Conservation (phyloP, 2,329 filamentous ascomycete genomes). For the Cercospora nicotianae region DNA sequence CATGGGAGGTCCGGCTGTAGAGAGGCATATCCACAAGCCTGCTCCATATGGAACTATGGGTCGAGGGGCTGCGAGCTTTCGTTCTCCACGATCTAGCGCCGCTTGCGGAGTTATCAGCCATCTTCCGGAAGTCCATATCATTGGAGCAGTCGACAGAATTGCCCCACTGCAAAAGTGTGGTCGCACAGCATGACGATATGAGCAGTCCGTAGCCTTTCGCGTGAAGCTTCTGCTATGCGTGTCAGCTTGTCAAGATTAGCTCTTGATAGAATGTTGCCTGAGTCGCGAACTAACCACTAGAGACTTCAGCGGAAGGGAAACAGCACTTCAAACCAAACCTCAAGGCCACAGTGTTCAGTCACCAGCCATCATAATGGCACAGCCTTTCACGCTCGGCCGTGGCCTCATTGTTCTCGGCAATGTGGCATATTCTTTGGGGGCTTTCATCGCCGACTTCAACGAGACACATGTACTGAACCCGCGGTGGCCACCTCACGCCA, state of each 20-base stretch:
- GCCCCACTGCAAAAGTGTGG: neutral
- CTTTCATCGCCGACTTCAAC: slow-evolving; percentile 38
- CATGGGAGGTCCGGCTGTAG: too few species aligned
- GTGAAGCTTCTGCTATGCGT: neutral
- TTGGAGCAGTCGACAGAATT: neutral
- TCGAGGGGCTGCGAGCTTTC: neutral
- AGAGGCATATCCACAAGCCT: too few species aligned
- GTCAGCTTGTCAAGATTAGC: neutral
- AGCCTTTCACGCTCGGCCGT: slow-evolving; percentile 32
- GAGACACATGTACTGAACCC: slow-evolving; percentile 53
- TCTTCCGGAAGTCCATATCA: neutral
- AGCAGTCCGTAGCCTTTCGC: neutral
- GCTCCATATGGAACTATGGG: neutral
- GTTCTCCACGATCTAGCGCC: neutral
- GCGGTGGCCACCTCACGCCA: slow-evolving; percentile 52
- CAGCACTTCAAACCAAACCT: neutral
- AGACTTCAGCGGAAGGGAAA: neutral
- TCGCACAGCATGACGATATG: neutral
- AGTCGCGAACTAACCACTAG: neutral
- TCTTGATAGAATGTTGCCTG: neutral
- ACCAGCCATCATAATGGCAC: neutral
- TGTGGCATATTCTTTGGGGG: slow-evolving; percentile 37
- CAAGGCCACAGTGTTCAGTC: neutral
- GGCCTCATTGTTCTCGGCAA: slow-evolving; percentile 37
- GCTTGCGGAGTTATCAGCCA: neutral